phyloP scores from a whole-genome alignment of 768 basidiomycete species.

The Hysterangium stoloniferum region DNA sequence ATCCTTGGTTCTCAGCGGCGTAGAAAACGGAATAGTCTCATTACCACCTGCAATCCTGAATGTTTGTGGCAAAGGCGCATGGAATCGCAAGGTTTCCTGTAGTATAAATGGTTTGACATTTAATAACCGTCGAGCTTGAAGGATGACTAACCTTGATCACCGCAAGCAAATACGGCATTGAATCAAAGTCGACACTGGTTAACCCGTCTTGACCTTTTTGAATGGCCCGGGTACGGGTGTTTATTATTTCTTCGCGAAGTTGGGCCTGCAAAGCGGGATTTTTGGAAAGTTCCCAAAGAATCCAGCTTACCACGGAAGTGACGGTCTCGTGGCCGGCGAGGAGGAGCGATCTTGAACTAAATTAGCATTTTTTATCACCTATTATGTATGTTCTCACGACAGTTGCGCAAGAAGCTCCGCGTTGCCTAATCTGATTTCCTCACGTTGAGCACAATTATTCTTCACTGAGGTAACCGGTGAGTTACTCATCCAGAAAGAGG shows the following conservation, averaged over 20 bases:
- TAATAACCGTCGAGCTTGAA: not conserved
- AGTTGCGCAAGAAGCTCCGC: no score
- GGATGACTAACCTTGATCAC: slow-evolving; percentile 22
- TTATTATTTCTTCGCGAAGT: slow-evolving; percentile 22
- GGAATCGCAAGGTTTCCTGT: slow-evolving; percentile 25
- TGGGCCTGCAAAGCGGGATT: slow-evolving; percentile 20
- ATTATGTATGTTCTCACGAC: no score
- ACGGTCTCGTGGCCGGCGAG: slow-evolving; percentile 24
- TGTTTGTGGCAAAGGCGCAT: slow-evolving; percentile 24
- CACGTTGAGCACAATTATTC: no score
- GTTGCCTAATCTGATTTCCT: no score
- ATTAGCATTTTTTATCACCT: no score
- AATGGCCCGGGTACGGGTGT: slow-evolving; percentile 17
- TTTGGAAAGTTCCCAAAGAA: slow-evolving; percentile 23
- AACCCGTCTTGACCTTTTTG: slow-evolving; percentile 22
- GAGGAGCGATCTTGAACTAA: no score
- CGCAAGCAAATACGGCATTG: slow-evolving; percentile 25
- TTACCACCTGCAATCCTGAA: slow-evolving; percentile 34
- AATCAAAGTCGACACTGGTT: slow-evolving; percentile 25
- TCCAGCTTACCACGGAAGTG: slow-evolving; percentile 21
- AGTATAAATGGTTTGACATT: not conserved
- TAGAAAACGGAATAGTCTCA: slow-evolving; percentile 50
- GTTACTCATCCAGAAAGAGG: no score
- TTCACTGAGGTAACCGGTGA: no score
- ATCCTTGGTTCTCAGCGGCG: slow-evolving; percentile 36